Evolutionary conservation across 805 yeast genomes (phyloP), one percentile per base, ranked within the genome.

Genomic region (Schizosaccharomyces cryophilus): DNA sequence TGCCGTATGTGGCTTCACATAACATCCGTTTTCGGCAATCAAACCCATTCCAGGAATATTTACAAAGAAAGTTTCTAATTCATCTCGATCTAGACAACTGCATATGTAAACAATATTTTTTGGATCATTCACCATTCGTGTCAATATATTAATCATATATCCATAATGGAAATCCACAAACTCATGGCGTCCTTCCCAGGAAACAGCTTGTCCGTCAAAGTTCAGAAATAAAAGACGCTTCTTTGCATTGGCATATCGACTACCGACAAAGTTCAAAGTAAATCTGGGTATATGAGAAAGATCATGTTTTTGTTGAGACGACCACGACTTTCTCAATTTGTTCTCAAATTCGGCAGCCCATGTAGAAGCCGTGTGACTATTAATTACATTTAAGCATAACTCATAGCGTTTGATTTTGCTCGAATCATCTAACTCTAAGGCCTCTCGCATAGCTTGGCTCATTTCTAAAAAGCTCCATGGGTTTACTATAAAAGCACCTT

Each of bases 1-100:
- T 29, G 54, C 45, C 7, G 68, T 68, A 47, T 63, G 65, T 11
- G 66, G 66, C 30, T 71, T 82, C 42, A 90, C 76, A 66, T 78
- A 87, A 0, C 87, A 94, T 45, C 97, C 97, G 68, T 84, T 83
- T 70, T 89, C 97, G 0, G 96, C 95, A 64, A 90, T 81, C 61
- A 90, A 73, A 0, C 96, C 96, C 38, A 89, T 67, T 51, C 80
- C 79, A 1, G 84, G 80, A 3, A 81, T 77, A 65, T 87, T 77
- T 21, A 83, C 75, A 72, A 83, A 88, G 61, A 80, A 72, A 61
- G 85, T 75, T 63, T 84, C 85, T 67, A 89, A 72, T 54, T 82
- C 85, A 1, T 75, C 70, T 63, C 84, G 76, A 61, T 81, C 81
- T 67, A 82, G 77, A 56, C 80, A 78, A 64, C 88, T 82, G 61